phyloP scores from a whole-genome alignment of 2,329 filamentous ascomycete genomes.

The Aureobasidium sp. region DNA sequence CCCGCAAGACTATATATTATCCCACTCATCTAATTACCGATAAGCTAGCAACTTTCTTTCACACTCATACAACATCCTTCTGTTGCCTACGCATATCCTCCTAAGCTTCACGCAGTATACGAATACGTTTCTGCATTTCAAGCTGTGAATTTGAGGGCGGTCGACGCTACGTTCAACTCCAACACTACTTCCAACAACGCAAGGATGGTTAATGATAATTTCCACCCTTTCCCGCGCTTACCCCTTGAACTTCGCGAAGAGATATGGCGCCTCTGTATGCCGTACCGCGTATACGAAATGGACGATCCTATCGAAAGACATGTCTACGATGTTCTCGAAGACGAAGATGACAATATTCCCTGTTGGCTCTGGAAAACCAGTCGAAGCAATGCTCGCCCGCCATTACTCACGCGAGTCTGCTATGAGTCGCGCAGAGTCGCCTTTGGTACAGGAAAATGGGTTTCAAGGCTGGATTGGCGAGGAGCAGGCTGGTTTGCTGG shows the following conservation, averaged over 20 bases:
- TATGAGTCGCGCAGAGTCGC: constrained; percentile 13
- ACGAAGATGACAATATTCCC: not conserved
- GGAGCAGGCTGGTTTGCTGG: not conserved
- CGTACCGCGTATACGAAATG: constrained; percentile 12
- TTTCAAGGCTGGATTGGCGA: not conserved
- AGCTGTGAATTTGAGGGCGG: not conserved
- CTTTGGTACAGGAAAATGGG: not conserved
- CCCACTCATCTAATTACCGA: not conserved
- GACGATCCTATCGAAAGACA: not conserved
- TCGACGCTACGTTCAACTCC: not conserved
- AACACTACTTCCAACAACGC: not conserved
- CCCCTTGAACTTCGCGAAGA: constrained; percentile 13
- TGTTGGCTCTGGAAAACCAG: constrained; percentile 7
- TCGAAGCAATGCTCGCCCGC: constrained; percentile 6
- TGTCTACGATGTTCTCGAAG: not conserved
- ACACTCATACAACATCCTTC: constrained; percentile 4
- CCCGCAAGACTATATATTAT: not conserved
- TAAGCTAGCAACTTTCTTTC: constrained; percentile 1
- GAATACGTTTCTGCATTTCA: not conserved
- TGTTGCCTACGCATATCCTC: not conserved
- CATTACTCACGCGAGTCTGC: constrained; percentile 12
- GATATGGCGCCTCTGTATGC: constrained; percentile 15
- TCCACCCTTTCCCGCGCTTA: constrained; percentile 12
- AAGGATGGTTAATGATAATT: constrained; percentile 6
- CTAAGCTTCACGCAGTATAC: not conserved